Conservation (phyloP, 371 early-diverging fungal species). For the Mucor piriformis region DNA sequence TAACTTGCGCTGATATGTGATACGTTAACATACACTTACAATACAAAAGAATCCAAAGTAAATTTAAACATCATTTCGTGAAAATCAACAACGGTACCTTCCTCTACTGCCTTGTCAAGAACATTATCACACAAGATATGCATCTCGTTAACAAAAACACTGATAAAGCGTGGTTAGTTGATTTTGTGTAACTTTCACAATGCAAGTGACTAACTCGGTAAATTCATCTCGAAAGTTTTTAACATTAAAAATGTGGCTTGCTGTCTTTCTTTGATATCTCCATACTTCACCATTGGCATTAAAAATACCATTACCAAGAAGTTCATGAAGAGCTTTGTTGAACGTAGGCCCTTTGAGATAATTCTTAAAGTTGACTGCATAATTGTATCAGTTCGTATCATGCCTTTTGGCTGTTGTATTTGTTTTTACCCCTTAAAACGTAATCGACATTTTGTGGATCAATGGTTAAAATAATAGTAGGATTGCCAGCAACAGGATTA, state of each 20-base stretch:
- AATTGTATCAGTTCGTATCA: not conserved
- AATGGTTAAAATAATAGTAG: constrained; percentile 37
- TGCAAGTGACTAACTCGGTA: constrained; percentile 30
- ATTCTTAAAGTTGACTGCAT: constrained; percentile 57
- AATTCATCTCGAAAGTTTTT: constrained; percentile 74
- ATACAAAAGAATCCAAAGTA: constrained; percentile 60
- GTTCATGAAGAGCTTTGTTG: constrained; percentile 33
- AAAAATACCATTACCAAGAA: constrained; percentile 81
- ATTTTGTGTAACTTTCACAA: not conserved
- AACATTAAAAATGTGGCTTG: constrained; percentile 71
- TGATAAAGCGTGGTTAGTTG: not conserved
- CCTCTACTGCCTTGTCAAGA: constrained; percentile 29
- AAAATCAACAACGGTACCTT: constrained; percentile 35
- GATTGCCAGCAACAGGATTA: constrained; percentile 33
- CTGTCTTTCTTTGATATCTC: constrained; percentile 71
- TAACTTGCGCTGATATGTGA: not conserved
- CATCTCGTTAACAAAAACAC: constrained; percentile 56
- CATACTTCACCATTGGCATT: constrained; percentile 68
- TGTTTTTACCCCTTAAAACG: constrained; percentile 19
- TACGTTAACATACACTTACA: constrained; percentile 27
- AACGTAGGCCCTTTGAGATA: constrained; percentile 58
- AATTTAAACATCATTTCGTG: constrained; percentile 53
- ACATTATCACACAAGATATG: constrained; percentile 25
- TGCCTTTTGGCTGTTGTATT: too few relatives aligned
- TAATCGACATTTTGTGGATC: constrained; percentile 50